Evolutionary conservation across 164 flowering plant species (phyloP), one percentile per base, ranked within the genome.

Genomic region (Nymphaea thermarum): DNA sequence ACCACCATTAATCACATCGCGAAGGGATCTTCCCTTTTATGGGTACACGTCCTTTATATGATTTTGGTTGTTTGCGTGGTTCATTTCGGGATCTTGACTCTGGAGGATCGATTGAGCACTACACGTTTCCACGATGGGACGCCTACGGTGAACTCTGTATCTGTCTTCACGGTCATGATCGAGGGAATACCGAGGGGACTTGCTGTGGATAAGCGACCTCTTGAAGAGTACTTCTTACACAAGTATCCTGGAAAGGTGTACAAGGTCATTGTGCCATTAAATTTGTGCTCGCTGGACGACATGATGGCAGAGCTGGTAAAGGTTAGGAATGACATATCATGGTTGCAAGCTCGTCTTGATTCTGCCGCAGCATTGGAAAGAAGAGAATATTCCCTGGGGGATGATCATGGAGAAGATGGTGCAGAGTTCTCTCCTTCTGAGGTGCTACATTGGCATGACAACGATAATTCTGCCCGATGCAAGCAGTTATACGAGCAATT

Each of bases 161-260:
- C 99, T 0, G 78, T 95, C 43, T 95, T 92, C 66, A 92, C 97
- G 0, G 73, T 95, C 14, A 87, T 92, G 93, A 79, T 95, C 8
- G 90, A 86, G 66, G 98, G 99, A 53, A 71, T 95, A 15, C 98
- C 99, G 2, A 92, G 90, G 67, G 77, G 68, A 4, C 71, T 90
- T 64, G 94, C 94, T 0, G 71, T 62, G 10, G 83, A 95, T 75
- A 82, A 74, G 72, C 70, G 78, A 10, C 84, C 84, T 4, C 64
- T 95, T 63, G 83, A 81, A 67, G 97, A 90, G 75, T 95, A 90
- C 78, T 88, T 95, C 73, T 84, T 83, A 65, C 80, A 86, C 71
- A 87, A 74, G 74, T 92, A 95, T 77, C 99, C 99, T 0, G 99
- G 98, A 18, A 92, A 92, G 82, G 84, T 95, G 74, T 92, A 84